Conservation (phyloP, 495 filamentous ascomycete genomes). For the Penicillium chermesinum region DNA sequence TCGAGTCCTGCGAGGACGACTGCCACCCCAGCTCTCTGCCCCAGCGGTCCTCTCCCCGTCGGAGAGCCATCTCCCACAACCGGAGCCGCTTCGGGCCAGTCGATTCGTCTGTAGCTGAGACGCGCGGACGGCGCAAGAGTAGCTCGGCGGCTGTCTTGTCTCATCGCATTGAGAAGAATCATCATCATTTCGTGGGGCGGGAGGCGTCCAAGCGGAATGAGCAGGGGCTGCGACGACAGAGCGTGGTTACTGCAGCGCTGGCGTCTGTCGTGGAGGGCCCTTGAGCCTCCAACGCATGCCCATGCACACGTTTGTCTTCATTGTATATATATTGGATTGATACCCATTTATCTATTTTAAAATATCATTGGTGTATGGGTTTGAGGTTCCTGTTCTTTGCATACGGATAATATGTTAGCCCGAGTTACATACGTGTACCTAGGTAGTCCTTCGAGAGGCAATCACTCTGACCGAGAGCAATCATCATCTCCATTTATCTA, state of each 20-base stretch:
- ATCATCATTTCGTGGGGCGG: constrained; percentile 21
- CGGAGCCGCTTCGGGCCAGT: constrained; percentile 27
- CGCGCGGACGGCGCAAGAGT: constrained; percentile 29
- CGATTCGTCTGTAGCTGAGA: constrained; percentile 4
- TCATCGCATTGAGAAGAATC: constrained; percentile 38
- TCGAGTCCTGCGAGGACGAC: constrained; percentile 25
- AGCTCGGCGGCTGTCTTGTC: constrained; percentile 19
- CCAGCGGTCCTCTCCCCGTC: constrained; percentile 29
- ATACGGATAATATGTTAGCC: no score
- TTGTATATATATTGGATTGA: constrained; percentile 22
- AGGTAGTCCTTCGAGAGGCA: no score
- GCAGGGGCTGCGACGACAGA: constrained; percentile 39
- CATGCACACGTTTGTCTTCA: constrained; percentile 2
- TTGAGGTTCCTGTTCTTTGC: no score
- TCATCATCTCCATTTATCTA: no score
- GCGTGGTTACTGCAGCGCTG: constrained; percentile 42
- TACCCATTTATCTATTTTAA: constrained; percentile 9
- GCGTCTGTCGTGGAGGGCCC: constrained; percentile 33
- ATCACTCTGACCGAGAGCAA: no score
- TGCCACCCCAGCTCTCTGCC: constrained; percentile 44
- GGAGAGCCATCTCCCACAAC: constrained; percentile 22
- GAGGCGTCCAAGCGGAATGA: constrained; percentile 37
- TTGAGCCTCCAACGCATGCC: constrained; percentile 3
- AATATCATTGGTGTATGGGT: background rate
- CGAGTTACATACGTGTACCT: no score